phyloP scores from a whole-genome alignment of 1,139 yeast genomes.

The Kazachstania sp. region DNA sequence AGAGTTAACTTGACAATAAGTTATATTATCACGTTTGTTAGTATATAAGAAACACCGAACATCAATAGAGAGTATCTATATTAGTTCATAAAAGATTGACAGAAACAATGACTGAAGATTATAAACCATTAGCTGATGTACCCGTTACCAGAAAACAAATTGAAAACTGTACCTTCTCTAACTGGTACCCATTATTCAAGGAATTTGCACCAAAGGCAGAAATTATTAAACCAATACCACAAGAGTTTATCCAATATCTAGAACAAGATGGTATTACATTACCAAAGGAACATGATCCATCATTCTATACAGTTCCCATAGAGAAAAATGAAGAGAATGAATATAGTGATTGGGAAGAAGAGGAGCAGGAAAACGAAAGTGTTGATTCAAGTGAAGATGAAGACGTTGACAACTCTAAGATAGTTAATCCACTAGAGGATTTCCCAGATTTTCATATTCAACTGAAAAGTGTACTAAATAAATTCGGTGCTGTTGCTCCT shows the following conservation, averaged over 20 bases:
- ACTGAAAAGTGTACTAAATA: slow-evolving; percentile 38
- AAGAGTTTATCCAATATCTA: slow-evolving; percentile 59
- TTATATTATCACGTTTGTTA: not conserved
- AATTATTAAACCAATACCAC: slow-evolving; percentile 59
- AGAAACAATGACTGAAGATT: slow-evolving; percentile 7
- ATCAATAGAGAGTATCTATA: no score
- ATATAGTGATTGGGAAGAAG: slow-evolving; percentile 64
- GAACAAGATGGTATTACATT: slow-evolving; percentile 68
- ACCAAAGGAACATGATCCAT: slow-evolving; percentile 37
- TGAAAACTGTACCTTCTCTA: slow-evolving; percentile 58
- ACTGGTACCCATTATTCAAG: slow-evolving; percentile 58
- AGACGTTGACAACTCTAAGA: slow-evolving; percentile 14
- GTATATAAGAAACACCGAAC: no score
- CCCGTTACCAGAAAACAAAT: slow-evolving; percentile 44
- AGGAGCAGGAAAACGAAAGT: slow-evolving; percentile 29
- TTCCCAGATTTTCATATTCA: slow-evolving; percentile 54
- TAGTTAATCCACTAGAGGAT: slow-evolving; percentile 37
- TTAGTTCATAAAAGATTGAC: no score
- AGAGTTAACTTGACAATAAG: not conserved
- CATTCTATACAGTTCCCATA: slow-evolving; percentile 34
- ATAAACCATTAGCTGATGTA: slow-evolving; percentile 32
- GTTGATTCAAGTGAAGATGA: slow-evolving; percentile 32
- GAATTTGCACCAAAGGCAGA: slow-evolving; percentile 43
- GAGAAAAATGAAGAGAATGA: slow-evolving; percentile 49
- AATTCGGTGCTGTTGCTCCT: slow-evolving; percentile 63